Conservation (phyloP, 2,329 filamentous ascomycete genomes). For the Cyanodermella asteris region DNA sequence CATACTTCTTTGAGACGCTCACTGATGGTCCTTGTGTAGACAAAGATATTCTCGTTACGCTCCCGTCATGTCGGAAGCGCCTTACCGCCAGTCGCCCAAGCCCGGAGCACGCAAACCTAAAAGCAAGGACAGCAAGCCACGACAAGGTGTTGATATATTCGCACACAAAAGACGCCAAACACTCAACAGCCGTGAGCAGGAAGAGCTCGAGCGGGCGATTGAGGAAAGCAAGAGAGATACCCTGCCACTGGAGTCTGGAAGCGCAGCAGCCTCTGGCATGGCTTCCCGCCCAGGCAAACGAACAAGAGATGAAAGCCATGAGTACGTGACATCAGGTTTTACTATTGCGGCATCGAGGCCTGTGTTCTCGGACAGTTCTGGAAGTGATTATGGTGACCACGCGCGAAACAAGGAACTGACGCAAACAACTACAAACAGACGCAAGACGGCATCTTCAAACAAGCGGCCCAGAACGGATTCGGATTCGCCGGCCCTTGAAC, state of each 20-base stretch:
- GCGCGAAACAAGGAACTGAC: too few relatives aligned
- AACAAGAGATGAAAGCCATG: conserved; percentile 75
- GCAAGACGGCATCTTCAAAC: too few relatives aligned
- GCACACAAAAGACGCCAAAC: conserved; percentile 73
- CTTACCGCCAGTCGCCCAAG: conserved; percentile 21
- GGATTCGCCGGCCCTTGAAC: too few relatives aligned
- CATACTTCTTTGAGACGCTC: neutral
- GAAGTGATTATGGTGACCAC: too few relatives aligned
- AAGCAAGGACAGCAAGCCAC: too few relatives aligned
- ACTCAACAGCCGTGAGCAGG: conserved; percentile 94
- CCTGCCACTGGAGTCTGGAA: too few relatives aligned
- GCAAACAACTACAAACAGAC: too few relatives aligned
- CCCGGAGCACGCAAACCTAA: too few relatives aligned
- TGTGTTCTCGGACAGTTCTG: neutral
- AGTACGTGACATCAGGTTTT: conserved; percentile 62
- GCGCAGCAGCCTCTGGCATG: conserved; percentile 29
- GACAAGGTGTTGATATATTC: conserved; percentile 30
- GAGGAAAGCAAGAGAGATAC: conserved; percentile 87
- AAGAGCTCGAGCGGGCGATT: conserved; percentile 68
- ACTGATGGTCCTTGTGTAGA: conserved; percentile 16
- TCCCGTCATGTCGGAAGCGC: conserved; percentile 31
- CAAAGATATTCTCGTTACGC: conserved; percentile 42
- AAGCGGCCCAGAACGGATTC: too few relatives aligned
- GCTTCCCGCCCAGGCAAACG: conserved; percentile 52
- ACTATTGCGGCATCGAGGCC: neutral